Base-by-base conservation (phyloP, 257 asterid genomes). In the Agastache rugosa region DNA sequence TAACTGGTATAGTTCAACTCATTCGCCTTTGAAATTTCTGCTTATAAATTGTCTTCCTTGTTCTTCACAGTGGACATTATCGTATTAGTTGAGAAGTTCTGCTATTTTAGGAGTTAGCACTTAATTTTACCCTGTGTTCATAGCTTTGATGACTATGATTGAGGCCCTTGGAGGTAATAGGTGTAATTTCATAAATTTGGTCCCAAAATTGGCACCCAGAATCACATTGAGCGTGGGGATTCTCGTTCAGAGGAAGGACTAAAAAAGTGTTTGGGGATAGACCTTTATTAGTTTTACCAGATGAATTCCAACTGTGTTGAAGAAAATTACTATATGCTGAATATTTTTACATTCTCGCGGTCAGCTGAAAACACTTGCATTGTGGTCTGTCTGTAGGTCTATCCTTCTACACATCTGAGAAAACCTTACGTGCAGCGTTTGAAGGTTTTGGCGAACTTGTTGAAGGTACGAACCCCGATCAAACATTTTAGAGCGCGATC, bases 381-480 rank as follows among this genome's bases (percentile, higher is more conserved):
- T 37, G 20, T 56, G 55, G 69, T 48, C 44, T 80, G 55, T 86
- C 73, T 58, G 50, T 85, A 92, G 99, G 99, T 60, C 83, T 94
- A 55, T 94, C 99, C 54, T 94, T 92, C 82, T 94, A 94, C 74
- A 94, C 98, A 23, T 92, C 97, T 16, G 97, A 92, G 84, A 92
- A 94, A 82, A 94, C 96, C 65, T 78, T 94, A 67, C 85, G 90
- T 23, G 90, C 96, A 70, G 96, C 97, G 54, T 94, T 94, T 81
- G 97, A 90, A 84, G 87, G 93, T 67, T 94, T 86, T 79, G 97
- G 97, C 31, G 91, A 92, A 73, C 85, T 94, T 34, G 89, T 83
- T 72, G 96, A 84, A 86, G 98, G 97, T 94, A 87, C 53, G 50
- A 42, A 63, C 3, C 62, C 45, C 29, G 20, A 20, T 10, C 48